Conservation (phyloP, 768 basidiomycete species). For the Peribolospora kevripleyi region DNA sequence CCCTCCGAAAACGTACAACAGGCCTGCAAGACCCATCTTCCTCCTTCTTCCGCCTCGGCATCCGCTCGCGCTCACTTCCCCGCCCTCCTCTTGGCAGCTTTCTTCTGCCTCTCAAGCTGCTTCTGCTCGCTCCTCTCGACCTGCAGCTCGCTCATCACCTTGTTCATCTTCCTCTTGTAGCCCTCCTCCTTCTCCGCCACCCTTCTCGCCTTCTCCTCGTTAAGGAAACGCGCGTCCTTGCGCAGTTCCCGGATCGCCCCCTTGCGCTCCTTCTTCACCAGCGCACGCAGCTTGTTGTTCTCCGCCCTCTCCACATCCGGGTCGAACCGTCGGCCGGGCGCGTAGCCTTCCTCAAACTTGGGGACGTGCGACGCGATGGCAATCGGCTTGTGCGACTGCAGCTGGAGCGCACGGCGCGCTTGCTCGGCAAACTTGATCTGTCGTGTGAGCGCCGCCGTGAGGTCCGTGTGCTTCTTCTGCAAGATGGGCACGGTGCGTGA, state of each 20-base stretch:
- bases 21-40: too few relatives aligned
- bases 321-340: slow-evolving; percentile 33
- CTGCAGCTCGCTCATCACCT: slow-evolving; percentile 35
- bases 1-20: too few relatives aligned
- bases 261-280: slow-evolving; percentile 87
- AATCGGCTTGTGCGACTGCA: slow-evolving; percentile 88
- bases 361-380: slow-evolving; percentile 82
- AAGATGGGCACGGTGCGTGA: not conserved
- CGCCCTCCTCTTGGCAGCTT: slow-evolving; percentile 46
- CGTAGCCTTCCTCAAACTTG: slow-evolving; percentile 48
- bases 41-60: not conserved
- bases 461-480: slow-evolving; percentile 28
- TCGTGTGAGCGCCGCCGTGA: slow-evolving; percentile 31
- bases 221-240: slow-evolving; percentile 84
- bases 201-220: slow-evolving; percentile 58
- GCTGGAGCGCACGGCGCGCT: slow-evolving; percentile 46
- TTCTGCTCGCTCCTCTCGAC: slow-evolving; percentile 88
- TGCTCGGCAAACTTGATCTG: slow-evolving; percentile 48
- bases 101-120: slow-evolving; percentile 61
- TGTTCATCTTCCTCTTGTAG: slow-evolving; percentile 61
- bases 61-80: slow-evolving; percentile 24
- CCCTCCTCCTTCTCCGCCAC: slow-evolving; percentile 58
- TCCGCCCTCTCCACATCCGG: slow-evolving; percentile 81
- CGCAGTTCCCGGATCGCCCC: slow-evolving; percentile 88
- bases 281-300: slow-evolving; percentile 53